Evolutionary conservation across 306 rosid species (phyloP).

Genomic region (Acacia confusa): DNA sequence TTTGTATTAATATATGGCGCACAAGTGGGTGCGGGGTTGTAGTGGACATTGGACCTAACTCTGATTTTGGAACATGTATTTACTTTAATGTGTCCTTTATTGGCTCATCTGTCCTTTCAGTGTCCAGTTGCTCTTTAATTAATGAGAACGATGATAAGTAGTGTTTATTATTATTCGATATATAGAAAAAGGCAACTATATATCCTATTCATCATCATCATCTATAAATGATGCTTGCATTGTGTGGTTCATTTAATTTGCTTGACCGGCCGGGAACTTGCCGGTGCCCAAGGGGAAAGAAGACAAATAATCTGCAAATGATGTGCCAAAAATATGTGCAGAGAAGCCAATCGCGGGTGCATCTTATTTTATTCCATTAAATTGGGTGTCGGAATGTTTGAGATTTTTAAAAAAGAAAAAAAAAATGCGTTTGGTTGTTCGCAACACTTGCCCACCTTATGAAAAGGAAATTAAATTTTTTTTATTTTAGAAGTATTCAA

Average conservation of each 20-base stretch:
- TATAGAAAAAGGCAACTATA: too few relatives aligned
- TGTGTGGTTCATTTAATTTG: not conserved
- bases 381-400: too few relatives aligned
- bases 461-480: too few relatives aligned
- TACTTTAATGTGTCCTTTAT: not conserved
- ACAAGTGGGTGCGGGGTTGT: not conserved
- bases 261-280: too few relatives aligned
- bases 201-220: not conserved
- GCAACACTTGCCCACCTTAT: too few relatives aligned
- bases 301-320: not conserved
- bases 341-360: not conserved
- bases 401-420: not conserved
- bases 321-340: not conserved
- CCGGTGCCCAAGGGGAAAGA: not conserved
- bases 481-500: too few relatives aligned
- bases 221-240: too few relatives aligned
- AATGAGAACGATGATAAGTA: too few relatives aligned
- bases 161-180: too few relatives aligned
- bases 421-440: not conserved
- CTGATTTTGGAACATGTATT: too few relatives aligned
- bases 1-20: not conserved
- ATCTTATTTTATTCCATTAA: not conserved
- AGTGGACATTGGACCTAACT: not conserved
- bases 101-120: not conserved
- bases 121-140: too few relatives aligned